Conservation (phyloP, 1,284 basidiomycete genomes). For the Sporisorium graminicola region DNA sequence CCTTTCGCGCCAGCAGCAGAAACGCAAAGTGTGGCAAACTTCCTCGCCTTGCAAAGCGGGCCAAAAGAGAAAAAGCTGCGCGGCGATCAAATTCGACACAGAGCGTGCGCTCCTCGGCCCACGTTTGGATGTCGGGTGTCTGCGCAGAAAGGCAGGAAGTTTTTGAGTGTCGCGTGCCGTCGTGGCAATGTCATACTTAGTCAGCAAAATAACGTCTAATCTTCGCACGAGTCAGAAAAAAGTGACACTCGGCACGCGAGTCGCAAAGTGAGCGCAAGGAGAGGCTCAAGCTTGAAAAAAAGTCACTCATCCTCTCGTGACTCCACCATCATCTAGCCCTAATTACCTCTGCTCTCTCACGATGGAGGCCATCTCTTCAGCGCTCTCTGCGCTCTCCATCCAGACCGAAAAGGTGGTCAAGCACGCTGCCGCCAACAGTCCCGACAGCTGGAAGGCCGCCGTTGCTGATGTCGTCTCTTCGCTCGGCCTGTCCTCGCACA, state of each 20-base stretch:
- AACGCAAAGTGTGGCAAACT: slow-evolving; percentile 13
- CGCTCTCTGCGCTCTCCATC: slow-evolving; percentile 57
- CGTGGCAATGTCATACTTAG: slow-evolving; percentile 22
- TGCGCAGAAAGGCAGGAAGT: no score
- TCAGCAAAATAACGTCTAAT: slow-evolving; percentile 7
- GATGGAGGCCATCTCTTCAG: slow-evolving; percentile 55
- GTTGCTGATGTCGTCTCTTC: slow-evolving; percentile 46
- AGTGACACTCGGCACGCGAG: slow-evolving; percentile 47
- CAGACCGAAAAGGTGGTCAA: slow-evolving; percentile 54
- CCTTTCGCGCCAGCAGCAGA: neutral
- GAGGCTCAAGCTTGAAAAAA: slow-evolving; percentile 2
- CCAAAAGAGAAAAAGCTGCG: slow-evolving; percentile 7
- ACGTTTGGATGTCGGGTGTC: slow-evolving; percentile 34
- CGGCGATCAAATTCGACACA: neutral
- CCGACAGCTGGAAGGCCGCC: slow-evolving; percentile 54
- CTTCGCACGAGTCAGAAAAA: slow-evolving; percentile 37
- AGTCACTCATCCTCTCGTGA: no score
- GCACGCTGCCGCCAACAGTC: slow-evolving; percentile 56
- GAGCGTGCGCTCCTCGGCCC: neutral
- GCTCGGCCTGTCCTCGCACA: slow-evolving; percentile 32
- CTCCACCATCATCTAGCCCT: neutral
- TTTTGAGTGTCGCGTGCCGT: slow-evolving; percentile 10
- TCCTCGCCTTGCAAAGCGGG: slow-evolving; percentile 7
- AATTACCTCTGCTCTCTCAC: no score
- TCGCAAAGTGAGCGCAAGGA: neutral